A percentile compares a stretch with the other conserved stretches of the same genome.
phyloP scores from a whole-genome alignment of 192 early-diverging fungal species.

The Fimicolochytrium jonesii region DNA sequence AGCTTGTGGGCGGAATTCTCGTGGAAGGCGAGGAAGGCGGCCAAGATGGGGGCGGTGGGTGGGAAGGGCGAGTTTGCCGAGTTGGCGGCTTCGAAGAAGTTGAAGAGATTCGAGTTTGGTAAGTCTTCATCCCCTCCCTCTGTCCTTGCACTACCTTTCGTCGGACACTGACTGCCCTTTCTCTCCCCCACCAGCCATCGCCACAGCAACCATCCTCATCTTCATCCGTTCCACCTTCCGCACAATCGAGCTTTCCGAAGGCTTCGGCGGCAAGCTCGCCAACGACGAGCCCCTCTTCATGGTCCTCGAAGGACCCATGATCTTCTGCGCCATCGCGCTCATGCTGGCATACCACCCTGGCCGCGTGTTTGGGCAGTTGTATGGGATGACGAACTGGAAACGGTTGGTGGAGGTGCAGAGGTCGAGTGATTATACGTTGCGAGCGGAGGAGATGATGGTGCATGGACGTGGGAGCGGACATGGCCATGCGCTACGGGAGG shows the following conservation, averaged over 20 bases:
- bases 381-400: too few species aligned
- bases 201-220: background rate
- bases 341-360: background rate
- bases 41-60: too few species aligned
- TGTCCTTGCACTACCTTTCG: background rate
- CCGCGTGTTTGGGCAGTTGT: background rate
- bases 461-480: too few species aligned
- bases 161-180: background rate
- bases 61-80: too few species aligned
- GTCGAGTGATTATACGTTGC: too few species aligned
- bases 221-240: conserved; percentile 4
- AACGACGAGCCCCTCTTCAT: background rate
- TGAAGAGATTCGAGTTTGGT: background rate
- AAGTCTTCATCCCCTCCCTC: background rate
- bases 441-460: too few species aligned
- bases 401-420: too few species aligned
- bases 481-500: too few species aligned
- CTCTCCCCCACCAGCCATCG: too few species aligned
- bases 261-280: background rate
- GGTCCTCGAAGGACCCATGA: background rate
- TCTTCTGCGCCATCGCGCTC: background rate
- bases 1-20: background rate
- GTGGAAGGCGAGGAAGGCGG: too few species aligned
- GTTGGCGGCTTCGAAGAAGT: background rate
- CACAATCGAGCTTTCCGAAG: background rate